Conservation (phyloP, 495 filamentous ascomycete genomes). For the Xylaria acuta region DNA sequence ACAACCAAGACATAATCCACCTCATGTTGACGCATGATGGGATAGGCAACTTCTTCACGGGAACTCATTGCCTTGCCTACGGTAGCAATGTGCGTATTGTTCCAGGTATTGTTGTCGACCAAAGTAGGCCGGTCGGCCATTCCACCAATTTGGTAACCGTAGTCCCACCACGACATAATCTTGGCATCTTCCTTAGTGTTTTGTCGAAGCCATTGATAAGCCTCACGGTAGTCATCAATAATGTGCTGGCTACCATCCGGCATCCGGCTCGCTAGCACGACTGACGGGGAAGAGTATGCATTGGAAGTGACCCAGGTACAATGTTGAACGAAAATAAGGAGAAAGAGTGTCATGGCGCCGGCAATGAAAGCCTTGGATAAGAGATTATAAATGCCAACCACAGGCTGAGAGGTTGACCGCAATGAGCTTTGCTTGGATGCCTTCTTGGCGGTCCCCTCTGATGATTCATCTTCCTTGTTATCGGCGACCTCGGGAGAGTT, state of each 20-base stretch:
- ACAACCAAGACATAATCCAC: constrained; percentile 98
- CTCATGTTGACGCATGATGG: constrained; percentile 96
- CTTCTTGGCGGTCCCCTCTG: constrained; percentile 55
- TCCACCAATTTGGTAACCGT: constrained; percentile 99
- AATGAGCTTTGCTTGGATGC: constrained; percentile 61
- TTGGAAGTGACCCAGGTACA: constrained; percentile 99
- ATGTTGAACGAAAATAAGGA: constrained; percentile 93
- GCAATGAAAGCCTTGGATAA: constrained; percentile 79
- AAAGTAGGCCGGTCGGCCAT: constrained; percentile 98
- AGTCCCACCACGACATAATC: constrained; percentile 99
- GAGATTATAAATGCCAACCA: constrained; percentile 82
- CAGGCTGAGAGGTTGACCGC: constrained; percentile 71
- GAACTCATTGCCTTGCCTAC: constrained; percentile 99
- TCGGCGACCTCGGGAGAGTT: constrained; percentile 60
- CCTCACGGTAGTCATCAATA: constrained; percentile 99
- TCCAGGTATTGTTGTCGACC: constrained; percentile 99
- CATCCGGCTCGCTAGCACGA: constrained; percentile 89
- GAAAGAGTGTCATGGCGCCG: constrained; percentile 74
- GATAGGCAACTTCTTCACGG: constrained; percentile 96
- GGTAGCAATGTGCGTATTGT: constrained; percentile 99
- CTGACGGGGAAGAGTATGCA: constrained; percentile 97
- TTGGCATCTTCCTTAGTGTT: constrained; percentile 95
- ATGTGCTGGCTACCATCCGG: constrained; percentile 97
- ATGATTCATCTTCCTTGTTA: constrained; percentile 54
- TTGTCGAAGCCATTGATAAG: constrained; percentile 99